Percentiles rank a stretch among this genome's conserved stretches.
Conservation (phyloP, 1,139 yeast genomes). For the Arxiozyma telluris region DNA sequence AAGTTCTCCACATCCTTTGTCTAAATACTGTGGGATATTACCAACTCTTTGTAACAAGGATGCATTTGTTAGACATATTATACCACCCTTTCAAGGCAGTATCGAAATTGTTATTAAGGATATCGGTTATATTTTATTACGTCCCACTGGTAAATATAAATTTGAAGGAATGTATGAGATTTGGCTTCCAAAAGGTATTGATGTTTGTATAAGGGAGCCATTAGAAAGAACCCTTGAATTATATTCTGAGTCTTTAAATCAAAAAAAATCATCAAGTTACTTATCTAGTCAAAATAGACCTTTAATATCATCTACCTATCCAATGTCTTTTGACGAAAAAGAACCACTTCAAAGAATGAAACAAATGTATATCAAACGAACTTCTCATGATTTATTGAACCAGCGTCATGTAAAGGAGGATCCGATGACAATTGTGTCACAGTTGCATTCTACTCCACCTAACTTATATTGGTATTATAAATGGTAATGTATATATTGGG, state of each 20-base stretch:
- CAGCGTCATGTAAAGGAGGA: conserved; percentile 15
- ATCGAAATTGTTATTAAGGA: conserved; percentile 62
- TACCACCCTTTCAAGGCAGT: conserved; percentile 64
- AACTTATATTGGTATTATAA: conserved; percentile 28
- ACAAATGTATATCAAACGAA: conserved; percentile 15
- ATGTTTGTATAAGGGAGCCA: conserved; percentile 37
- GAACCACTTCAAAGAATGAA: conserved; percentile 18
- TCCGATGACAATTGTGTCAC: conserved; percentile 13
- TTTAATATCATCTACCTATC: conserved; percentile 23
- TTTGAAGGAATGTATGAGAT: conserved; percentile 36
- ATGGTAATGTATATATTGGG: conserved; percentile 13
- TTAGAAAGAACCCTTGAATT: conserved; percentile 16
- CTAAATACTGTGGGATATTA: conserved; percentile 31
- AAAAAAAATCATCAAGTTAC: conserved; percentile 9
- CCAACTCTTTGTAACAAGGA: conserved; percentile 30
- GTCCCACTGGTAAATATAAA: conserved; percentile 50
- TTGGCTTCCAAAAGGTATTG: conserved; percentile 42
- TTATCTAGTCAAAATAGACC: conserved; percentile 21
- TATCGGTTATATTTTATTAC: conserved; percentile 56
- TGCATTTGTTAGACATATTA: conserved; percentile 37
- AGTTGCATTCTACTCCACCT: conserved; percentile 12
- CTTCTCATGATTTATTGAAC: neutral
- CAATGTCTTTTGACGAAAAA: conserved; percentile 17
- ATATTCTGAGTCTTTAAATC: conserved; percentile 10
- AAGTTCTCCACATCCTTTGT: conserved; percentile 22